Evolutionary conservation across 768 basidiomycete genomes (phyloP), one percentile per base, ranked within the genome.

Genomic region (Termitomyces sp.): DNA sequence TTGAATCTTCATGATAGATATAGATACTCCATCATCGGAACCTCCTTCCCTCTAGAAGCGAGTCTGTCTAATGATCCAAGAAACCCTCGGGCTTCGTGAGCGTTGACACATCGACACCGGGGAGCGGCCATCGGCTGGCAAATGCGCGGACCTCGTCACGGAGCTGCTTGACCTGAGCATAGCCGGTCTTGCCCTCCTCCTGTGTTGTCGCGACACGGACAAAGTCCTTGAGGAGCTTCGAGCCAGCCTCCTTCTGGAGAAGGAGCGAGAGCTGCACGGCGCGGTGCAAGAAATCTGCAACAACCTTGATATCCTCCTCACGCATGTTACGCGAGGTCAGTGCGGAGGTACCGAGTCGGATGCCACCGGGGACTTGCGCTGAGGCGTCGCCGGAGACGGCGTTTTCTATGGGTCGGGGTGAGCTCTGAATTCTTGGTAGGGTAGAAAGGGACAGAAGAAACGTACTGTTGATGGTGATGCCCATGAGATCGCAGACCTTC

Each of bases 331-430:
- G 92, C 49, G 94, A 97, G 4, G 97, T 98, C 37, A 99, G 72
- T 11, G 96, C 94, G 23, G 94, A 86, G 34, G 93, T 93, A 58
- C 97, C 97, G 62, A 99, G 84, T 61, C 97, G 93, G 68, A 99
- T 95, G 63, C 97, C 97, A 64, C 96, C 97, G 45, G 96, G 96
- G 1, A 89, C 90, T 70, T 94, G 91, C 0, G 96, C 97, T 50
- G 93, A 96, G 41, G 88, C 88, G 72, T 98, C 96, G 63, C 95
- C 96, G 30, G 94, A 94, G 47, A 98, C 96, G 46, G 95, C 93
- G 72, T 98, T 98, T 76, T 98, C 90, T 91, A 64, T 7, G 14
- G 46, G 21, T 10, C 11, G 10, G n/a, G 35, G 55, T 49, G 45
- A 61, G 16, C 47, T 17, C 50, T 19, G 23, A 2, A 28, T 1